phyloP scores from a whole-genome alignment of 2,329 filamentous ascomycete genomes.

The Grosmannia serpens region DNA sequence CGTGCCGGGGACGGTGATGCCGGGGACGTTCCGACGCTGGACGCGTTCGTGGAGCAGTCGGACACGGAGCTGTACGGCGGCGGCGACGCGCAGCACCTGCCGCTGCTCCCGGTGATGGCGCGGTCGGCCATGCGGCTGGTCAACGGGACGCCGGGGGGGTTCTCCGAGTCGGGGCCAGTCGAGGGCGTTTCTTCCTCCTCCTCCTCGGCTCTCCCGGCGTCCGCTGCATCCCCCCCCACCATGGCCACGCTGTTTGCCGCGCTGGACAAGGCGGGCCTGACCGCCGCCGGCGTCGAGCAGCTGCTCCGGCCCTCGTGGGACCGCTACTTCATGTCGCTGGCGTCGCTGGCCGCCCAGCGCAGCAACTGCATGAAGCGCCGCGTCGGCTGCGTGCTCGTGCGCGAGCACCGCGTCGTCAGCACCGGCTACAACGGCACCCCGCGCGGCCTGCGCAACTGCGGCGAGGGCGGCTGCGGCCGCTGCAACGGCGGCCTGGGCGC shows the following conservation, averaged over 20 bases:
- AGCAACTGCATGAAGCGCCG: slow-evolving; percentile 98
- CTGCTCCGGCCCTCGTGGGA: slow-evolving; percentile 88
- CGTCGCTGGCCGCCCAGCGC: slow-evolving; percentile 76
- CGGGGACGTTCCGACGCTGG: slow-evolving; percentile 22
- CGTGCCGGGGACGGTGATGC: slow-evolving; percentile 12
- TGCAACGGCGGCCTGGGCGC: slow-evolving; percentile 66
- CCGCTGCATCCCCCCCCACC: background rate
- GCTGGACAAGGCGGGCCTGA: slow-evolving; percentile 63
- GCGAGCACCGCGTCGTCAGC: slow-evolving; percentile 75
- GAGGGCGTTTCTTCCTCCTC: background rate
- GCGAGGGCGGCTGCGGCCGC: slow-evolving; percentile 77
- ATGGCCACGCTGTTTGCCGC: slow-evolving; percentile 50
- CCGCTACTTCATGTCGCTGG: slow-evolving; percentile 96
- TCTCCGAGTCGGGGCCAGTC: background rate
- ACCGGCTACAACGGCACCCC: slow-evolving; percentile 99
- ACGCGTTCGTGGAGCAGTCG: slow-evolving; percentile 43
- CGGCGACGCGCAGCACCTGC: slow-evolving; percentile 23
- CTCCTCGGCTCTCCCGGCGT: background rate
- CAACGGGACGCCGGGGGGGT: slow-evolving; percentile 41
- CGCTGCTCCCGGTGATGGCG: slow-evolving; percentile 66
- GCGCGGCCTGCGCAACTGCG: slow-evolving; percentile 77
- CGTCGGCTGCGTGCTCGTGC: slow-evolving; percentile 86
- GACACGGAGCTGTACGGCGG: slow-evolving; percentile 69
- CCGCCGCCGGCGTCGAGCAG: slow-evolving; percentile 45
- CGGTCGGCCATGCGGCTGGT: slow-evolving; percentile 75